Percentiles rank a stretch among this genome's conserved stretches.
Conservation (phyloP, 208 protist genomes). For the Wallacemonas collosoma region DNA sequence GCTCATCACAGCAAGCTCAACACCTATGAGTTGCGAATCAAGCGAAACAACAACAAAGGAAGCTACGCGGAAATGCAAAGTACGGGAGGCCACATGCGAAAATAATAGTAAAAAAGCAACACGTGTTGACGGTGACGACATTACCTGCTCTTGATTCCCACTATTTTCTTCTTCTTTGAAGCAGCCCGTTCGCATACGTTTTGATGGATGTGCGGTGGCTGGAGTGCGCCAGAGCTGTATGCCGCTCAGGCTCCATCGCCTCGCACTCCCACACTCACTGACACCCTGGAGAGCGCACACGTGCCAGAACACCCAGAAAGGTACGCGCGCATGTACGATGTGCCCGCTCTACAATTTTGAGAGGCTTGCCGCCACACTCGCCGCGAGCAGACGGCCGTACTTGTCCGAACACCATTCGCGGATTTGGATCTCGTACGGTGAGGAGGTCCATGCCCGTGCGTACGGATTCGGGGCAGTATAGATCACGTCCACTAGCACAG, state of each 20-base stretch:
- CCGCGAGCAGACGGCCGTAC: constrained; percentile 25
- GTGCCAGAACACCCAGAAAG: no score
- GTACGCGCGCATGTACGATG: no score
- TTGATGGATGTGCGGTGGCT: background rate
- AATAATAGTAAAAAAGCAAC: no score
- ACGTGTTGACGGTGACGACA: no score
- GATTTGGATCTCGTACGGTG: constrained; percentile 14
- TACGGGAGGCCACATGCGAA: no score
- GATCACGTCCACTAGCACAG: constrained; percentile 9
- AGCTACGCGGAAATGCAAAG: no score
- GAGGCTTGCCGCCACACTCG: constrained; percentile 13
- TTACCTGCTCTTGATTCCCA: background rate
- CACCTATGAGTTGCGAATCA: no score
- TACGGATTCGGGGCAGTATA: constrained; percentile 13
- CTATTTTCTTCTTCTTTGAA: background rate
- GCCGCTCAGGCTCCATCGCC: background rate
- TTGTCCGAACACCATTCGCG: constrained; percentile 25
- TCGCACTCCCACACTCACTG: background rate
- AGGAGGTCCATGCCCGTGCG: background rate
- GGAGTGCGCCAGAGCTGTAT: background rate
- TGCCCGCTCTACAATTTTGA: background rate
- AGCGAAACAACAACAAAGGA: no score
- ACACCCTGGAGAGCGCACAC: background rate
- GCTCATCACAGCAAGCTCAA: no score
- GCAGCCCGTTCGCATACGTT: background rate